These are phyloP conservation scores for Carpinus viminea DNA, from an alignment of 306 rosid species.

Conservation along the genomic window DNA sequence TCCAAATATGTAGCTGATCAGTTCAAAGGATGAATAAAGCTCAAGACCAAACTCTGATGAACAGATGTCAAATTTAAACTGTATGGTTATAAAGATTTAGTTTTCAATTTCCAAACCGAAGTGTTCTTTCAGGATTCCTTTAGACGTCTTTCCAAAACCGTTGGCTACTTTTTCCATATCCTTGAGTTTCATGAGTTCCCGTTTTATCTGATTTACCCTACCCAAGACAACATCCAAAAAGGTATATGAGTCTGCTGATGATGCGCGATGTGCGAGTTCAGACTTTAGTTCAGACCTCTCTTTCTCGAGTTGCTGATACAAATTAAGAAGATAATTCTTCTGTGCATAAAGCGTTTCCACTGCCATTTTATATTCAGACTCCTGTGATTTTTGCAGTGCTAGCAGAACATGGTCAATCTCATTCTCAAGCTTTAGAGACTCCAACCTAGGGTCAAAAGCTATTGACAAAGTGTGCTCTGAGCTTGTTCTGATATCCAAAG, in stretches of 20 bases:
- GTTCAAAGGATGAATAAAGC: constrained; percentile 8
- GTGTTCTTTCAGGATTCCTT: constrained; percentile 45
- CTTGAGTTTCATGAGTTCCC: constrained; percentile 48
- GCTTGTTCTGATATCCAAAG: constrained; percentile 27
- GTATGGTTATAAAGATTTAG: constrained; percentile 27
- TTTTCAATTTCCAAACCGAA: constrained; percentile 47
- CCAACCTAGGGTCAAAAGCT: constrained; percentile 33
- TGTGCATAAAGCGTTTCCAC: constrained; percentile 63
- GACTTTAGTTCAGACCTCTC: constrained; percentile 46
- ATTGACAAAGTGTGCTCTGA: constrained; percentile 25
- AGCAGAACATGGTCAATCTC: constrained; percentile 56
- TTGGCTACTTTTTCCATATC: constrained; percentile 57
- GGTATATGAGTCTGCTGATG: constrained; percentile 39
- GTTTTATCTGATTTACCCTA: constrained; percentile 63
- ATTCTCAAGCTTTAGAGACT: constrained; percentile 41
- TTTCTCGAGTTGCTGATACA: constrained; percentile 58
- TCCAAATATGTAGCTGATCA: not conserved
- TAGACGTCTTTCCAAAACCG: constrained; percentile 62
- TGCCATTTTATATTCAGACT: constrained; percentile 54
- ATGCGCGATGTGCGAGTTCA: constrained; percentile 23
- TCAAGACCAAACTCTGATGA: constrained; percentile 2
- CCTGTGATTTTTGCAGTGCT: constrained; percentile 64
- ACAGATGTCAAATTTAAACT: not conserved
- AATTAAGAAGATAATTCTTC: constrained; percentile 46
- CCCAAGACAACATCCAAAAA: constrained; percentile 38